These are phyloP conservation scores for Ceratocystis cubensis DNA, from an alignment of 2,329 filamentous ascomycete species.

Conservation along the genomic window DNA sequence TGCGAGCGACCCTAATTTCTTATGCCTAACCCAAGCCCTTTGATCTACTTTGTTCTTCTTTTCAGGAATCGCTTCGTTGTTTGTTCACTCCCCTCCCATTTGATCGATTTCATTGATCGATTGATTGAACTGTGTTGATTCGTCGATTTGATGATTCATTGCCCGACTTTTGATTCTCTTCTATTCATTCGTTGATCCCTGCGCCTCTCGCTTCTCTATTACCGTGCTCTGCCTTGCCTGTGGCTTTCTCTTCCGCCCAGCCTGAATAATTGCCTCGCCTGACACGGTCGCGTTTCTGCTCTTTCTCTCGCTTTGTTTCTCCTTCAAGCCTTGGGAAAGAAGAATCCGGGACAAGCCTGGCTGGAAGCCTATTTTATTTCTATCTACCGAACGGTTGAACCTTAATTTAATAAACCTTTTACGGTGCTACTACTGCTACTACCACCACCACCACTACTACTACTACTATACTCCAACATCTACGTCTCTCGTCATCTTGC, in stretches of 20 bases:
- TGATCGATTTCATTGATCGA: neutral
- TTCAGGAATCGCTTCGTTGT: neutral
- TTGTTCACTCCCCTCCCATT: neutral
- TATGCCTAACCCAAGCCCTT: neutral
- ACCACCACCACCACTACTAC: neutral
- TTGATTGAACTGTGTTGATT: neutral
- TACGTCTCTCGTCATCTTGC: neutral
- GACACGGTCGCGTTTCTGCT: slow-evolving; percentile 2
- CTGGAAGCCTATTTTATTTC: no score
- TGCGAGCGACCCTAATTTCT: neutral
- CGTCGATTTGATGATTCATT: slow-evolving; percentile 1
- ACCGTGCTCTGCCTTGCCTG: neutral
- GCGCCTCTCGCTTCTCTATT: neutral
- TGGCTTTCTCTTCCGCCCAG: neutral
- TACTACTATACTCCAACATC: neutral
- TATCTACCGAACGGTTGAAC: neutral
- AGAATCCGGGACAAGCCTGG: no score
- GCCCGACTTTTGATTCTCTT: neutral
- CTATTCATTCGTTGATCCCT: neutral
- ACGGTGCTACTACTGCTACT: neutral
- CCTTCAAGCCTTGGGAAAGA: neutral
- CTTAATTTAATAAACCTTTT: neutral
- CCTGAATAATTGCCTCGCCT: neutral
- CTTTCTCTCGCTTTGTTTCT: neutral
- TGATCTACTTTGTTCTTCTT: neutral